These are phyloP conservation scores for Ichthyophthirius multifiliis DNA, from an alignment of 169 alveolate genomes.

Conservation along the genomic window DNA sequence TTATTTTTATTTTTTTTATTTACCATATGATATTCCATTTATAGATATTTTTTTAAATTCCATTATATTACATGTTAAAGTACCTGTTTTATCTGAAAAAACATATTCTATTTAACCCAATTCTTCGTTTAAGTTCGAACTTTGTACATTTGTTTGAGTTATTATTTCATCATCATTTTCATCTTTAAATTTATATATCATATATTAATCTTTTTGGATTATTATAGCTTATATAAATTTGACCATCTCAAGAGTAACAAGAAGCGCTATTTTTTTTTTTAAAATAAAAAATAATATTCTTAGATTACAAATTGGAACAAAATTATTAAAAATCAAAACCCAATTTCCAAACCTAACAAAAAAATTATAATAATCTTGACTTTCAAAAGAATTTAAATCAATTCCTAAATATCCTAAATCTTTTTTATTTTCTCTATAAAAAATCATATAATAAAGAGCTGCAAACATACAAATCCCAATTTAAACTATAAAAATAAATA, in stretches of 20 bases:
- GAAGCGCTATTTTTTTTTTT: slow-evolving; percentile 2
- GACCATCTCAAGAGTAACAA: slow-evolving; percentile 70
- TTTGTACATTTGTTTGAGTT: slow-evolving; percentile 15
- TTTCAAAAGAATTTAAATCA: background rate
- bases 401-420: background rate
- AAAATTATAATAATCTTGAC: slow-evolving; percentile 12
- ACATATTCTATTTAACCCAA: slow-evolving; percentile 66
- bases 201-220: slow-evolving; percentile 31
- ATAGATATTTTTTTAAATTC: slow-evolving; percentile 55
- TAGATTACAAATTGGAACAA: slow-evolving; percentile 62
- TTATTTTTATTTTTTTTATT: no score
- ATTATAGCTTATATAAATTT: slow-evolving; percentile 61
- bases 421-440: slow-evolving; percentile 1
- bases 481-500: slow-evolving; percentile 22
- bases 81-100: slow-evolving; percentile 79
- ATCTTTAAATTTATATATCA: background rate
- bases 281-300: no score
- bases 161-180: background rate
- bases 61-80: slow-evolving; percentile 72
- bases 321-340: slow-evolving; percentile 65
- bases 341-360: slow-evolving; percentile 46
- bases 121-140: slow-evolving; percentile 61
- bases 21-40: slow-evolving; percentile 49
- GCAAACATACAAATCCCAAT: slow-evolving; percentile 17
- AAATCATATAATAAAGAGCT: slow-evolving; percentile 13